Evolutionary conservation across 257 asterid species (phyloP).

Genomic region (Primulina huaijiensis): DNA sequence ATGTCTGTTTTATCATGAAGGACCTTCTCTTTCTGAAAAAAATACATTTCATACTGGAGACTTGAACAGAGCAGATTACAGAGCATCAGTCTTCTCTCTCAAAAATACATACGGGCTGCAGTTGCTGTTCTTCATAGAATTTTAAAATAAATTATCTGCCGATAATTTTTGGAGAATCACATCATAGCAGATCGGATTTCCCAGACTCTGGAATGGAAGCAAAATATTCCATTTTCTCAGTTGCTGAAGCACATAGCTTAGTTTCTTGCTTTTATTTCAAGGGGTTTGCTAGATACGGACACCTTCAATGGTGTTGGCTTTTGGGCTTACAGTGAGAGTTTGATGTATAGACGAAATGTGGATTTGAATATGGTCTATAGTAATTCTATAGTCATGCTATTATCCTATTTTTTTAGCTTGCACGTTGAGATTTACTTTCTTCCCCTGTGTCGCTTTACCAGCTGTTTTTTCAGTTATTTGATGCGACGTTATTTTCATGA

Average conservation of each 20-base stretch:
- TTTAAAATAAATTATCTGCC: neutral
- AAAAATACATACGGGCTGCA: neutral
- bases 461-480: neutral
- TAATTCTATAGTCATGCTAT: neutral
- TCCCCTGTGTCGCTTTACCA: too few relatives aligned
- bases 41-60: too few relatives aligned
- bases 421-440: neutral
- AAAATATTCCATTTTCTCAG: neutral
- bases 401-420: too few relatives aligned
- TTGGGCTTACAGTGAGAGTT: neutral
- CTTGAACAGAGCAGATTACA: neutral
- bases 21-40: neutral
- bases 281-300: neutral
- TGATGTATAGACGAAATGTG: neutral
- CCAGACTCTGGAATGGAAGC: neutral
- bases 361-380: neutral
- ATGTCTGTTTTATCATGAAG: neutral
- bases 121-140: too few relatives aligned
- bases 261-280: neutral
- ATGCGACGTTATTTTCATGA: neutral
- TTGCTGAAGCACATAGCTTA: neutral
- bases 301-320: neutral
- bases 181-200: neutral
- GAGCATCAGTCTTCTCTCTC: neutral
- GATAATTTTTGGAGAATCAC: neutral